Percentiles rank a stretch among this genome's conserved stretches.
Conservation (phyloP, 1,139 yeast species). For the Pichia sp. region DNA sequence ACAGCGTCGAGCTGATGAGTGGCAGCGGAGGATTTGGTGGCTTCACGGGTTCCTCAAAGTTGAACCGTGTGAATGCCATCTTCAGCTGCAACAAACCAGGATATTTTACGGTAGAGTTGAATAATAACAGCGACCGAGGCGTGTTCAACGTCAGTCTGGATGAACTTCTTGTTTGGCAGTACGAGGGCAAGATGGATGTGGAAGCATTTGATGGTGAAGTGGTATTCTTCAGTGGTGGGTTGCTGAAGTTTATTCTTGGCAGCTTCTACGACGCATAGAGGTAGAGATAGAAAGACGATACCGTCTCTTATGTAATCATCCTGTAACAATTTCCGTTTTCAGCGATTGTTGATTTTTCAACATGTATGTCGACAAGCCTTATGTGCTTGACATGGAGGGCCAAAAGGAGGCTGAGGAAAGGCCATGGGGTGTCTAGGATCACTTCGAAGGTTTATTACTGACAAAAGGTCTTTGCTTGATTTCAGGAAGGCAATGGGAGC, state of each 20-base stretch:
- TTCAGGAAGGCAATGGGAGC: background rate
- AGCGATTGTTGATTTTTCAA: constrained; percentile 2
- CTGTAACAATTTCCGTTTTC: constrained; percentile 39
- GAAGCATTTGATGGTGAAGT: constrained; percentile 63
- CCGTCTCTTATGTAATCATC: background rate
- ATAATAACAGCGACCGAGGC: constrained; percentile 40
- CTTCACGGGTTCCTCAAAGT: constrained; percentile 41
- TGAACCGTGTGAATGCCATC: constrained; percentile 3
- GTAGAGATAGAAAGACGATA: background rate
- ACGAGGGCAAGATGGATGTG: constrained; percentile 49
- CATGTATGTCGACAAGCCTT: background rate
- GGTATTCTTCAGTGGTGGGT: constrained; percentile 58
- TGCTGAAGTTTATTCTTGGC: constrained; percentile 64
- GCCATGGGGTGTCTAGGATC: too few species aligned
- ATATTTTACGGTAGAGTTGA: constrained; percentile 36
- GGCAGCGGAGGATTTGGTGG: constrained; percentile 61
- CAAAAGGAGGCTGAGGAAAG: background rate
- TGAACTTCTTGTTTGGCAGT: constrained; percentile 65
- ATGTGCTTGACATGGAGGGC: too few species aligned
- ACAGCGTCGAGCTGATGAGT: background rate
- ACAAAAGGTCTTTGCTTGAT: background rate
- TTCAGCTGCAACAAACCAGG: constrained; percentile 11
- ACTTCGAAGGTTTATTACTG: too few species aligned
- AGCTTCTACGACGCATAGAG: constrained; percentile 49
- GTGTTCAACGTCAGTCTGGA: constrained; percentile 55